These are phyloP conservation scores for Groenewaldozyma salmanticensis DNA, from an alignment of 805 yeast genomes.

Conservation along the genomic window DNA sequence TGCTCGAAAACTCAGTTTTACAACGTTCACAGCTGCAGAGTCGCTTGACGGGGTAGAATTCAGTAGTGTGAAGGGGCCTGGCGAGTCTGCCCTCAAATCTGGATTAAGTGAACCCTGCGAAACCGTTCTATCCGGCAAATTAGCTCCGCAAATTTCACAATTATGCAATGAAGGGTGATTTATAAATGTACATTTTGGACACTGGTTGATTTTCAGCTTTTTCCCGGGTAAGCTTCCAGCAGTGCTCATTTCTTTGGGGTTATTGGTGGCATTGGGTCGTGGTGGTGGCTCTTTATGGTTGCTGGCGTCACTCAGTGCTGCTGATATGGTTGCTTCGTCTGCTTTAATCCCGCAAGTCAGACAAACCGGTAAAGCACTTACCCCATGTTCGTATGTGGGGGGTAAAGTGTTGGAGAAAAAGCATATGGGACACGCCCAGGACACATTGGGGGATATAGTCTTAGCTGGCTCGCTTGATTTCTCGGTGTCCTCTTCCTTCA, in stretches of 20 bases:
- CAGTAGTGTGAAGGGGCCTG: constrained; percentile 13
- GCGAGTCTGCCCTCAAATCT: constrained; percentile 5
- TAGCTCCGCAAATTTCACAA: constrained; percentile 85
- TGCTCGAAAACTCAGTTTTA: constrained; percentile 66
- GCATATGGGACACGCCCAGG: constrained; percentile 90
- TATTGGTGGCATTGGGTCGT: neutral
- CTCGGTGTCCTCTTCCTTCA: constrained; percentile 17
- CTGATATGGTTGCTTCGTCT: constrained; percentile 28
- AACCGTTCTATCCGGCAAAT: constrained; percentile 27
- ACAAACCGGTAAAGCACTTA: constrained; percentile 37
- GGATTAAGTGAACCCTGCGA: constrained; percentile 19
- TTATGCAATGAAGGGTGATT: constrained; percentile 69
- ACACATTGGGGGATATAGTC: constrained; percentile 13
- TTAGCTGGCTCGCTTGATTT: constrained; percentile 5
- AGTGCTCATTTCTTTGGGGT: constrained; percentile 2
- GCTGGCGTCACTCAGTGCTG: constrained; percentile 17
- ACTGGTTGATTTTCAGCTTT: too few species aligned
- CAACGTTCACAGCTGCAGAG: constrained; percentile 13
- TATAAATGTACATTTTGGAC: constrained; percentile 63
- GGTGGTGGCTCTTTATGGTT: neutral
- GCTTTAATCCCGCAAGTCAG: constrained; percentile 54
- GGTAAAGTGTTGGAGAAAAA: constrained; percentile 48
- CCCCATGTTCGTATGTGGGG: constrained; percentile 23
- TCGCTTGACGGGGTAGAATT: constrained; percentile 3
- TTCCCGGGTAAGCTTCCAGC: too few species aligned